Evolutionary conservation across 2,329 filamentous ascomycete genomes (phyloP).

Genomic region (Xylaria sp.): DNA sequence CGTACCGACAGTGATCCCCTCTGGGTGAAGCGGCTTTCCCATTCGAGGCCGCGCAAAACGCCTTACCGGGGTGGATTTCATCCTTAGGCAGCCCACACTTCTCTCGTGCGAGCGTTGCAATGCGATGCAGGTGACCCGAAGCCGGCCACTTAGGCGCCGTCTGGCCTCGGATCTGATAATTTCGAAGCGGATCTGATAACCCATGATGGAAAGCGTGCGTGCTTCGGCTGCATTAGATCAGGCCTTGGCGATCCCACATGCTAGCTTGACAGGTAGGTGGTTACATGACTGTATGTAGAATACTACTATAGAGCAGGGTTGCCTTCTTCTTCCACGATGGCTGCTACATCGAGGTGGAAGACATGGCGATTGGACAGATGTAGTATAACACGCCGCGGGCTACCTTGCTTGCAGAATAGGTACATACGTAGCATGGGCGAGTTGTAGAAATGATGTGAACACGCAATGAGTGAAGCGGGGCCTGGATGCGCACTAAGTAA

Average conservation of each 20-base stretch:
- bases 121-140: conserved; percentile 37
- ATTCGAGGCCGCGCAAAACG: conserved; percentile 3
- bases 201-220: conserved; percentile 38
- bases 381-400: not conserved
- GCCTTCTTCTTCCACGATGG: too few relatives aligned
- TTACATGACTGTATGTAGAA: not conserved
- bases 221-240: conserved; percentile 31
- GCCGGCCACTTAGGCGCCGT: conserved; percentile 42
- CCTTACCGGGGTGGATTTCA: conserved; percentile 18
- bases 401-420: not conserved
- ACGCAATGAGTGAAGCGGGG: not conserved
- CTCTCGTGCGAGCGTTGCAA: not conserved
- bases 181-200: conserved; percentile 49
- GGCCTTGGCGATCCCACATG: conserved; percentile 24
- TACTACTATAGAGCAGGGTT: not conserved
- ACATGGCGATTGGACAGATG: not conserved
- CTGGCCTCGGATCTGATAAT: conserved; percentile 48
- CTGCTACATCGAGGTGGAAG: too few relatives aligned
- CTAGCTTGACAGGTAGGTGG: too few relatives aligned
- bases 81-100: conserved; percentile 5
- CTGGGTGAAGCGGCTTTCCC: conserved; percentile 25
- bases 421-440: not conserved
- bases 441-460: not conserved
- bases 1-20: conserved; percentile 28
- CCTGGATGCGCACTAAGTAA: not conserved